phyloP scores from a whole-genome alignment of 495 filamentous ascomycete species.

The Neurospora hispaniola region DNA sequence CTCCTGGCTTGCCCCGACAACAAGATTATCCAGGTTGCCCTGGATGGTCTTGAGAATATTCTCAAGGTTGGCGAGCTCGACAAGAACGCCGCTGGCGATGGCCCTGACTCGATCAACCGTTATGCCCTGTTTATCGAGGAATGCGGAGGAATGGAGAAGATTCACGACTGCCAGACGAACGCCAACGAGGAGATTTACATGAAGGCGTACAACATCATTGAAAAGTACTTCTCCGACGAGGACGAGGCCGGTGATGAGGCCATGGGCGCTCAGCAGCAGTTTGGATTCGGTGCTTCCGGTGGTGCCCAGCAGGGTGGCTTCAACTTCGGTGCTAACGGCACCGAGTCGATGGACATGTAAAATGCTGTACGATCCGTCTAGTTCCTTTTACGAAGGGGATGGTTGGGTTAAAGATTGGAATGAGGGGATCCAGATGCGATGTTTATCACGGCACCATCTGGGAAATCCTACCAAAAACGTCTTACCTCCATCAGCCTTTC shows the following conservation, averaged over 20 bases:
- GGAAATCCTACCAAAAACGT: neutral
- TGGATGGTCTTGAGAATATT: constrained; percentile 98
- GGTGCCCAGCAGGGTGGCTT: constrained; percentile 71
- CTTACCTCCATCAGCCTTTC: neutral
- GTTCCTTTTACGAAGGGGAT: neutral
- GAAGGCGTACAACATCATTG: constrained; percentile 99
- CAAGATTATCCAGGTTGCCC: constrained; percentile 99
- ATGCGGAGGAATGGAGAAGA: constrained; percentile 98
- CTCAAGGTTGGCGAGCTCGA: constrained; percentile 99
- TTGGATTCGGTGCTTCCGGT: constrained; percentile 68
- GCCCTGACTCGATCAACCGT: constrained; percentile 77
- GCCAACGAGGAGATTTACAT: constrained; percentile 99
- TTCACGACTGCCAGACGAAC: constrained; percentile 99
- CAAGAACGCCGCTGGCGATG: constrained; percentile 71
- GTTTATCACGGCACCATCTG: neutral
- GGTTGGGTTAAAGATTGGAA: neutral
- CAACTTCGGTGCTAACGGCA: constrained; percentile 80
- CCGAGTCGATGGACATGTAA: constrained; percentile 99
- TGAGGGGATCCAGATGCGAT: neutral
- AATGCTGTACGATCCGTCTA: neutral
- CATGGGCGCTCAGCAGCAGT: constrained; percentile 47
- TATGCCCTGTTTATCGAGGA: constrained; percentile 99
- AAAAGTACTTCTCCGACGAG: constrained; percentile 99
- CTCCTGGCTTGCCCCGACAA: constrained; percentile 96
- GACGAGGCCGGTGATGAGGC: constrained; percentile 72